Percentiles rank a stretch among this genome's conserved stretches.
Evolutionary conservation across 1,139 yeast species (phyloP).

Genomic region (Lodderomyces elongisporus): DNA sequence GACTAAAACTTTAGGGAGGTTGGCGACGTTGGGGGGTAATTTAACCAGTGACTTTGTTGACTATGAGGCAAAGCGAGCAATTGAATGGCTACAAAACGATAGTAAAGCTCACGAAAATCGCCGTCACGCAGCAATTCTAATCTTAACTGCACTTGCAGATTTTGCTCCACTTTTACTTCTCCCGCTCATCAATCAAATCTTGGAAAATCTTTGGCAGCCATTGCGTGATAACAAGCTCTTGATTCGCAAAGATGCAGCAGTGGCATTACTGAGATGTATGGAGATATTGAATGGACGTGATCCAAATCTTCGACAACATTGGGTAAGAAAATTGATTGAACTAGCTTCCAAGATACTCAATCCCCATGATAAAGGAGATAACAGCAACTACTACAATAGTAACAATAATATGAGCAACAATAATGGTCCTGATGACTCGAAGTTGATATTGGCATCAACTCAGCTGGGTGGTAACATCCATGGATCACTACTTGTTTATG

Average conservation of each 20-base stretch:
- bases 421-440: conserved; percentile 7
- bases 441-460: conserved; percentile 12
- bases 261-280: conserved; percentile 72
- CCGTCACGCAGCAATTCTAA: conserved; percentile 86
- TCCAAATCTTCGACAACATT: conserved; percentile 58
- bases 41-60: conserved; percentile 90
- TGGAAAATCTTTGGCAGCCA: conserved; percentile 85
- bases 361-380: conserved; percentile 15
- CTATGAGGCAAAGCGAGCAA: conserved; percentile 80
- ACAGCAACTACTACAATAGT: too few relatives aligned
- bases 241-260: conserved; percentile 80
- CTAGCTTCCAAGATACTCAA: conserved; percentile 44
- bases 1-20: conserved; percentile 76
- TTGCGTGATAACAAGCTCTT: conserved; percentile 70
- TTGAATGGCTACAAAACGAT: conserved; percentile 82
- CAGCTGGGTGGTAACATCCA: conserved; percentile 68
- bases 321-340: conserved; percentile 70
- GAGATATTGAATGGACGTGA: conserved; percentile 78
- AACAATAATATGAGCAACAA: too few relatives aligned
- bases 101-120: conserved; percentile 66
- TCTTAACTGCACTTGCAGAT: conserved; percentile 77
- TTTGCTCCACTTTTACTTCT: conserved; percentile 84
- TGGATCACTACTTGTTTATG: conserved; percentile 77
- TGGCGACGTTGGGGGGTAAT: conserved; percentile 87
- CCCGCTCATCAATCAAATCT: conserved; percentile 69